Percentiles rank a stretch among this genome's conserved stretches.
These are phyloP conservation scores for Saccharomyces hybrid DNA, from an alignment of 1,139 yeast genomes.

Conservation along the genomic window DNA sequence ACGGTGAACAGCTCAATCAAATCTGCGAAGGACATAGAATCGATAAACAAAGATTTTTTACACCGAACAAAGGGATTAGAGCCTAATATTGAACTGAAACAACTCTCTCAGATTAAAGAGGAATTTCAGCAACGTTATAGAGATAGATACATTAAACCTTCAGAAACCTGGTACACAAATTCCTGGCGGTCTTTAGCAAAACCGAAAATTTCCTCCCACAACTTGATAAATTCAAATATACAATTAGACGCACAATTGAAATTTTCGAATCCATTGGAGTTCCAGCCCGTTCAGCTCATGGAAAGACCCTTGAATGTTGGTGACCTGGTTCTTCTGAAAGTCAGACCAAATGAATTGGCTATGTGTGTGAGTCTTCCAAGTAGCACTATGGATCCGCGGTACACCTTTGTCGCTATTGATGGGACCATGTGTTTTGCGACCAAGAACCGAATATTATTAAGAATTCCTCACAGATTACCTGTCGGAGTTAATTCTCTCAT, in stretches of 20 bases:
- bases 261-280: background rate
- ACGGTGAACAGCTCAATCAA: background rate
- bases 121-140: slow-evolving; percentile 17
- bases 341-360: slow-evolving; percentile 35
- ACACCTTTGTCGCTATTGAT: slow-evolving; percentile 47
- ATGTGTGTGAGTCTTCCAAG: slow-evolving; percentile 41
- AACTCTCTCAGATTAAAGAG: slow-evolving; percentile 15
- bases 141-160: slow-evolving; percentile 21
- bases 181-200: background rate
- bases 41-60: slow-evolving; percentile 11
- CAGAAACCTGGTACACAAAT: slow-evolving; percentile 19
- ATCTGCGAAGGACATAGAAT: slow-evolving; percentile 6
- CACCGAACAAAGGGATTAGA: slow-evolving; percentile 23
- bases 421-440: slow-evolving; percentile 51
- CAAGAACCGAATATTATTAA: slow-evolving; percentile 39
- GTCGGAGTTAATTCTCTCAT: slow-evolving; percentile 18
- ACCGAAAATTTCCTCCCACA: background rate
- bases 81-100: slow-evolving; percentile 23
- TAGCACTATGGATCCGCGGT: slow-evolving; percentile 40
- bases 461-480: slow-evolving; percentile 41
- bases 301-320: slow-evolving; percentile 35
- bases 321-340: slow-evolving; percentile 39
- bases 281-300: slow-evolving; percentile 11
- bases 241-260: background rate
- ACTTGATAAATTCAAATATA: slow-evolving; percentile 6